Conservation (phyloP, 2,329 filamentous ascomycete genomes). For the Tolypocladium album region DNA sequence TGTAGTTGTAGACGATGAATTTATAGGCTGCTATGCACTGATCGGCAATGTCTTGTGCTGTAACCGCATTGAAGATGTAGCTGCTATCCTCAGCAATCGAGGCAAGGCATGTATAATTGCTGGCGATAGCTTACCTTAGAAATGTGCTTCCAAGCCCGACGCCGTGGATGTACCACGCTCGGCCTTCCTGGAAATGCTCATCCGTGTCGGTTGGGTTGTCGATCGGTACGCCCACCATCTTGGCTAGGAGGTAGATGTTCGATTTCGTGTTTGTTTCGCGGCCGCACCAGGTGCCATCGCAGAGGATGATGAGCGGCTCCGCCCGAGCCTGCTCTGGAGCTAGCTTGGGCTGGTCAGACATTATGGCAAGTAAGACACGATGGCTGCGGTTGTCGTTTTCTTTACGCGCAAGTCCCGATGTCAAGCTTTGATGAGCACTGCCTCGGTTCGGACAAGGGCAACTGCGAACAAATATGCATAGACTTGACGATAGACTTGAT, state of each 20-base stretch:
- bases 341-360: not conserved
- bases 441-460: not conserved
- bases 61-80: not conserved
- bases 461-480: not conserved
- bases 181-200: not conserved
- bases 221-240: not conserved
- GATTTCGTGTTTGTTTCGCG: slow-evolving; percentile 7
- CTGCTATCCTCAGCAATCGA: not conserved
- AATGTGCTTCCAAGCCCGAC: not conserved
- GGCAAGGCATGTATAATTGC: not conserved
- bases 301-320: slow-evolving; percentile 4
- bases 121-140: not conserved
- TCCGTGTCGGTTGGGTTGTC: not conserved
- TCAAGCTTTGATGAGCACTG: not conserved
- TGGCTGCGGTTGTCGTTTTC: not conserved
- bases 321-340: not conserved
- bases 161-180: not conserved
- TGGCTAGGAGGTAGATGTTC: slow-evolving; percentile 9
- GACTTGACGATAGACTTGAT: no score
- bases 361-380: not conserved
- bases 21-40: slow-evolving; percentile 2
- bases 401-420: no score
- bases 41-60: not conserved
- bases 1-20: slow-evolving; percentile 11
- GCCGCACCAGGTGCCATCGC: slow-evolving; percentile 12